Conservation (phyloP, 2,329 filamentous ascomycete species). For the Talaromyces sp. region DNA sequence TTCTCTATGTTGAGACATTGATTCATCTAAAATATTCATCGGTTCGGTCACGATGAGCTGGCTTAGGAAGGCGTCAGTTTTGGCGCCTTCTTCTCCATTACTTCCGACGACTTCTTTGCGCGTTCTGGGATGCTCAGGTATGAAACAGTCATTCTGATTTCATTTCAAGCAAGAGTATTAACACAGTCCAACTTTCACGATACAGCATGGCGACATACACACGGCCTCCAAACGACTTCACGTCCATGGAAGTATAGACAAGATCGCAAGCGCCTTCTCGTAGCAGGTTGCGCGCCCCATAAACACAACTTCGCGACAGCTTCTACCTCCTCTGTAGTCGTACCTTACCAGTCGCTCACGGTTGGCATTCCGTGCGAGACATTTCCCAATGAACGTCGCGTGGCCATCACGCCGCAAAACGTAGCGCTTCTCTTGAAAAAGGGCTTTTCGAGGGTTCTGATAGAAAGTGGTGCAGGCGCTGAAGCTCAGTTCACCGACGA, state of each 20-base stretch:
- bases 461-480: constrained; percentile 76
- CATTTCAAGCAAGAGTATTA: background rate
- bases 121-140: constrained; percentile 13
- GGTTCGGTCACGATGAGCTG: constrained; percentile 15
- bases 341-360: constrained; percentile 67
- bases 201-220: constrained; percentile 5
- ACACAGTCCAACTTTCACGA: background rate
- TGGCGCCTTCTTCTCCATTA: constrained; percentile 9
- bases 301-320: constrained; percentile 12
- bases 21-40: background rate
- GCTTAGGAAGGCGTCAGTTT: constrained; percentile 14
- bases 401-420: constrained; percentile 81
- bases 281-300: background rate
- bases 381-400: constrained; percentile 74
- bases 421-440: constrained; percentile 79
- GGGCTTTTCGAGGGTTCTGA: constrained; percentile 71
- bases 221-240: background rate
- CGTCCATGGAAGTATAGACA: background rate
- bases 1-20: background rate
- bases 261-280: background rate
- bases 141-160: background rate
- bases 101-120: background rate
- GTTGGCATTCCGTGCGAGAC: constrained; percentile 78
- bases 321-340: constrained; percentile 18
- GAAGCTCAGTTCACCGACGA: constrained; percentile 74